phyloP scores from a whole-genome alignment of 2,329 filamentous ascomycete species.

The Apiospora marii region DNA sequence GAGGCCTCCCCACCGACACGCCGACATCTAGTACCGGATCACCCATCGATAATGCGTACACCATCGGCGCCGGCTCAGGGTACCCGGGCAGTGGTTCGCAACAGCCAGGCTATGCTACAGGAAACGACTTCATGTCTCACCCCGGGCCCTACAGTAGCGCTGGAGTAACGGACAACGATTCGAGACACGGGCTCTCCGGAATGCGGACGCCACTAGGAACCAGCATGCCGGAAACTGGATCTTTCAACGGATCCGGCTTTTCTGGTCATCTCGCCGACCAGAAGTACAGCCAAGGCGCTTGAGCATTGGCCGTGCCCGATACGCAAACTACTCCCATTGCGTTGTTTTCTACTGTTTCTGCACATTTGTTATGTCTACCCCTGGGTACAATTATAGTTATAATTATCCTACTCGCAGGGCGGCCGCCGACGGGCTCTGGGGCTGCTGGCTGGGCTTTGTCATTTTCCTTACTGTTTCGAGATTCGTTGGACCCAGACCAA shows the following conservation, averaged over 20 bases:
- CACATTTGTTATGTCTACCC: neutral
- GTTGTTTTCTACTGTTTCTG: neutral
- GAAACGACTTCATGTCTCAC: constrained; percentile 15
- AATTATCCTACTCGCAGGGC: constrained; percentile 7
- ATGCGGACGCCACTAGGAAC: constrained; percentile 7
- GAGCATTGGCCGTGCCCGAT: neutral
- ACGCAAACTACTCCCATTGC: neutral
- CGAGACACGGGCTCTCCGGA: neutral
- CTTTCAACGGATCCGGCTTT: neutral
- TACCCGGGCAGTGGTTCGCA: neutral
- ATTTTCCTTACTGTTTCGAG: neutral
- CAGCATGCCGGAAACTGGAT: neutral
- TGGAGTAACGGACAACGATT: constrained; percentile 10
- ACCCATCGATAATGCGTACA: neutral
- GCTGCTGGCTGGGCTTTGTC: neutral
- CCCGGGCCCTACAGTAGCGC: neutral
- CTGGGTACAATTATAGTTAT: neutral
- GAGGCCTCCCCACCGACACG: constrained; percentile 5
- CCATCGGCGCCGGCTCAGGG: neutral
- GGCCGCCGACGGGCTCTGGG: neutral
- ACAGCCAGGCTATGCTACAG: constrained; percentile 2
- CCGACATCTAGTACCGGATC: constrained; percentile 22
- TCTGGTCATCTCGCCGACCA: constrained; percentile 6
- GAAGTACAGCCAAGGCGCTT: constrained; percentile 1
- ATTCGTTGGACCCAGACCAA: neutral